These are phyloP conservation scores for Syzygium grande DNA, from an alignment of 345 rosid genomes.

Conservation along the genomic window DNA sequence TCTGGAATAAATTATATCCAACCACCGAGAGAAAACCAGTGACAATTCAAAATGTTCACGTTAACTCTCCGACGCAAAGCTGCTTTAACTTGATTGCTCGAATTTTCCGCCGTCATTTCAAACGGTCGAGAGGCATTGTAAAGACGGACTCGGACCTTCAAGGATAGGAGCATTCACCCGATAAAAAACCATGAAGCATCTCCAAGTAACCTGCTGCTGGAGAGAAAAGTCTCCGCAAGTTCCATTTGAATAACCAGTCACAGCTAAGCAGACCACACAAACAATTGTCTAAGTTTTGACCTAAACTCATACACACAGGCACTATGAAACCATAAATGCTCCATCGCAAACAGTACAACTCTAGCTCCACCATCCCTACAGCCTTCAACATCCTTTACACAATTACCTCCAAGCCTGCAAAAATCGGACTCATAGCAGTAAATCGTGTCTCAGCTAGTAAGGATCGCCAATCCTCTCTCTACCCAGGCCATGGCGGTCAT, in stretches of 20 bases:
- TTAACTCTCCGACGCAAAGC: background rate
- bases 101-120: background rate
- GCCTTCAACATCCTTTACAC: background rate
- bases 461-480: slow-evolving; percentile 47
- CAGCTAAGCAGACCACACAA: background rate
- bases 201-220: background rate
- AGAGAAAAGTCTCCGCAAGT: background rate
- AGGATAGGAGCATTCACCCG: background rate
- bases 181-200: background rate
- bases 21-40: background rate
- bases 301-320: background rate
- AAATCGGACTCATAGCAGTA: background rate
- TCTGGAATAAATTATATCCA: background rate
- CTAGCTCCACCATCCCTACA: background rate
- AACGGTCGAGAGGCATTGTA: background rate
- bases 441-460: slow-evolving; percentile 3
- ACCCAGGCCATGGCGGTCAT: slow-evolving; percentile 36
- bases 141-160: background rate
- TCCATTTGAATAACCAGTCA: background rate
- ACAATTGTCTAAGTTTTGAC: background rate
- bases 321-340: background rate
- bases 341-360: background rate
- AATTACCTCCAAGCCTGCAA: background rate
- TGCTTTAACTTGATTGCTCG: background rate
- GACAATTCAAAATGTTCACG: background rate